phyloP scores from a whole-genome alignment of 352 stramenopile species.

The Phytophthora syringae region DNA sequence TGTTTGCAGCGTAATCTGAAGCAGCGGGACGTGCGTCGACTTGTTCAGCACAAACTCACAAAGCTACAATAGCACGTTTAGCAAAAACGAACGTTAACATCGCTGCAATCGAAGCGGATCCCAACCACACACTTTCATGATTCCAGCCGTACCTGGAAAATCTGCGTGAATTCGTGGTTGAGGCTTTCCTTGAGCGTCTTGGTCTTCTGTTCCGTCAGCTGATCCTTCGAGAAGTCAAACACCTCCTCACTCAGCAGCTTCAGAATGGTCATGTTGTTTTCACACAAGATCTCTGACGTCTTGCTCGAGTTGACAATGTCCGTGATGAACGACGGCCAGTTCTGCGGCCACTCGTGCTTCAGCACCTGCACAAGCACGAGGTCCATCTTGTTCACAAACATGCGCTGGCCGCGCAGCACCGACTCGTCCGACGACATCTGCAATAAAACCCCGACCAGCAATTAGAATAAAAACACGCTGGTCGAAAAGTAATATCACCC shows the following conservation, averaged over 20 bases:
- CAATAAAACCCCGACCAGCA: not conserved
- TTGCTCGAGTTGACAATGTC: conserved; percentile 95
- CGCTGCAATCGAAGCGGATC: not conserved
- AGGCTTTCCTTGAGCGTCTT: conserved; percentile 98
- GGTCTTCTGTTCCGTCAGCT: conserved; percentile 98
- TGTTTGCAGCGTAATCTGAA: conserved; percentile 97
- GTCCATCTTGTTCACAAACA: conserved; percentile 97
- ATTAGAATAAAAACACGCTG: conserved; percentile 1
- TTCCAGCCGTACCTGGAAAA: conserved; percentile 86
- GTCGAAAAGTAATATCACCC: not conserved
- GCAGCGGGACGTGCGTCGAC: conserved; percentile 90
- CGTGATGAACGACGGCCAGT: conserved; percentile 99
- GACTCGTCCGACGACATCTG: conserved; percentile 92
- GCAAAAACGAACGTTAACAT: conserved; percentile 2
- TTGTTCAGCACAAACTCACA: conserved; percentile 98
- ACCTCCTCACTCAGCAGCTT: conserved; percentile 99
- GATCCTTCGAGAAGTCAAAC: conserved; percentile 99
- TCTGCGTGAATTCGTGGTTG: conserved; percentile 98
- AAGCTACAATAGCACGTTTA: conserved; percentile 63
- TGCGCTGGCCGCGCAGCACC: conserved; percentile 87
- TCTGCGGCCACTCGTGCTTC: conserved; percentile 99
- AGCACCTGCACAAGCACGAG: conserved; percentile 97
- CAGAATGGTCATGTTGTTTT: conserved; percentile 99
- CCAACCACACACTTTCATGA: not conserved
- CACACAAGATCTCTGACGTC: conserved; percentile 97